Base-by-base conservation (phyloP, 179 eudicot species). In the Nepenthes alata region DNA sequence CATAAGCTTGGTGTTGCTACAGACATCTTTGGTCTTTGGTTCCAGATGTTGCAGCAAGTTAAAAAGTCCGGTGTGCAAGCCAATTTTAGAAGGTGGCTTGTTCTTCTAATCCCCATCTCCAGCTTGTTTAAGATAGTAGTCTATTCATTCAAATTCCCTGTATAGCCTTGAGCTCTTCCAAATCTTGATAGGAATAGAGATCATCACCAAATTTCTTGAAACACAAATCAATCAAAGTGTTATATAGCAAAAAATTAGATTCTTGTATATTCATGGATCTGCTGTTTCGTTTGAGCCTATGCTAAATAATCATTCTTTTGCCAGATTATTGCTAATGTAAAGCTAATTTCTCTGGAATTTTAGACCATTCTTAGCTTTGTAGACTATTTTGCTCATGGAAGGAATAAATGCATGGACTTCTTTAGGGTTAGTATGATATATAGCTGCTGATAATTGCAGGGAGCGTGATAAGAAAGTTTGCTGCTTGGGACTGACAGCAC, bases 391-490 rank as follows among this genome's bases (percentile, higher is more conserved):
- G 45, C 45, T 3, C 53, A 11, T 50, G 4, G n/a, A 13, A 50
- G 53, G 15, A 50, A 4, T 13, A 11, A 6, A 11, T 7, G 53
- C n/a, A 11, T 4, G 4, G 12, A 50, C 53, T 50, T 11, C 15
- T 2, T 4, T 50, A 50, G 53, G 45, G 5, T 62, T 13, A 52
- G 37, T 37, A 25, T 52, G 35, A n/a, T 37, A 50, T 16, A 63
- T 11, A 15, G 41, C 34, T 70, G 47, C 13, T 62, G 14, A 57
- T 9, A 41, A 25, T 74, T 71, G 62, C 81, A 91, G 97, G 75
- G 95, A 87, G 75, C 88, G 90, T 68, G 97, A 90, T 68, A 93
- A 93, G 76, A 93, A 93, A 63, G 94, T 93, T 15, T 93, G 98
- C 78, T 87, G 93, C 64, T 81, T 93, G 94, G 98, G 98, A 55